These are phyloP conservation scores for Phytomonas serpens DNA, from an alignment of 208 protist genomes.

Conservation along the genomic window DNA sequence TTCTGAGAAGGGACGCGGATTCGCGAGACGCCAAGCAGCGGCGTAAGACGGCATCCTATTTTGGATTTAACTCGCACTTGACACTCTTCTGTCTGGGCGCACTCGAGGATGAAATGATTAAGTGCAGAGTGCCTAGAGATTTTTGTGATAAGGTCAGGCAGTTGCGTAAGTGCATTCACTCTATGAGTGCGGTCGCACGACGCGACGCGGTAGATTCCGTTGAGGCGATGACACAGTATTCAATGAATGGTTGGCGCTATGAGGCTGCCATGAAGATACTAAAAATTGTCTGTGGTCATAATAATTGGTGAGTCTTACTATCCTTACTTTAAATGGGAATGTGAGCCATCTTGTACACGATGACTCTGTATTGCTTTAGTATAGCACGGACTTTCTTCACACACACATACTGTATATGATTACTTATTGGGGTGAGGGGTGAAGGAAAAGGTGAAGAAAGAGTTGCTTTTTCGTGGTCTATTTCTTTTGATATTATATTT, in stretches of 20 bases:
- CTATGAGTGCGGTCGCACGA: constrained; percentile 23
- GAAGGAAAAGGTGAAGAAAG: not conserved
- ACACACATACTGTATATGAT: not conserved
- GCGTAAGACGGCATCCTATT: constrained; percentile 63
- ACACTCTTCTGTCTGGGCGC: constrained; percentile 74
- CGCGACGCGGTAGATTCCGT: constrained; percentile 9
- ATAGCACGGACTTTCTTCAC: not conserved
- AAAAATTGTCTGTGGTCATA: constrained; percentile 51
- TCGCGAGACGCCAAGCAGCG: constrained; percentile 74
- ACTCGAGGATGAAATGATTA: constrained; percentile 71
- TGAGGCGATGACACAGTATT: constrained; percentile 9
- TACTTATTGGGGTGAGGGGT: not conserved
- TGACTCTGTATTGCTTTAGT: not conserved
- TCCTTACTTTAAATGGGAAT: not conserved
- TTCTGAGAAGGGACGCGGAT: constrained; percentile 62
- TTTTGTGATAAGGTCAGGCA: constrained; percentile 48
- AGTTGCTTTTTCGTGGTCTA: constrained; percentile 9
- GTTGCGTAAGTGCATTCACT: constrained; percentile 47
- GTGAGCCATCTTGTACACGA: not conserved
- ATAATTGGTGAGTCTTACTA: constrained; percentile 3
- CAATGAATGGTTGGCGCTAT: constrained; percentile 34
- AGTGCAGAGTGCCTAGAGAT: constrained; percentile 33
- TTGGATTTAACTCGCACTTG: constrained; percentile 78
- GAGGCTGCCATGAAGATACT: constrained; percentile 57
- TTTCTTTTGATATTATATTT: constrained; percentile 5